phyloP scores from a whole-genome alignment of 2,329 filamentous ascomycete genomes.

The Intubia oerlemansii region DNA sequence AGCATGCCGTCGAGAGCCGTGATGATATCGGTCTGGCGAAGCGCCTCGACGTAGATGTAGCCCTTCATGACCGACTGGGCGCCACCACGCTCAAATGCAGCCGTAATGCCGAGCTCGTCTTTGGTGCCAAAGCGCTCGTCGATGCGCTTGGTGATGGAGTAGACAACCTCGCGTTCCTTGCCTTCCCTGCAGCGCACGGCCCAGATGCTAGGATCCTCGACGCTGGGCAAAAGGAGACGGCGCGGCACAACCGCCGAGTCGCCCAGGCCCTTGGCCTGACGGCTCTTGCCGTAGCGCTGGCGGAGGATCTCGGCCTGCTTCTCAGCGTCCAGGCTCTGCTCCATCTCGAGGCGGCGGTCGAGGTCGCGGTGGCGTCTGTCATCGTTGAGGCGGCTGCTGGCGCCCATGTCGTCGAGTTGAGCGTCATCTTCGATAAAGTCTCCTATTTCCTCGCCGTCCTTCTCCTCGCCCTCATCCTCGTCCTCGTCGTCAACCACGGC shows the following conservation, averaged over 20 bases:
- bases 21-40: slow-evolving; percentile 68
- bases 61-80: slow-evolving; percentile 69
- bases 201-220: slow-evolving; percentile 93
- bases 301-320: slow-evolving; percentile 74
- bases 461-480: slow-evolving; percentile 70
- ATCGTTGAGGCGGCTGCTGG: slow-evolving; percentile 61
- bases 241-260: slow-evolving; percentile 56
- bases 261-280: slow-evolving; percentile 42
- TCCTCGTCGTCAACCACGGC: slow-evolving; percentile 95
- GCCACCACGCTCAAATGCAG: slow-evolving; percentile 74
- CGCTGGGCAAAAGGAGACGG: slow-evolving; percentile 69
- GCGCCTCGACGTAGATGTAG: slow-evolving; percentile 86
- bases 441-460: slow-evolving; percentile 64
- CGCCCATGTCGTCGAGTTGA: slow-evolving; percentile 74
- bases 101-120: slow-evolving; percentile 65
- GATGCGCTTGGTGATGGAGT: slow-evolving; percentile 71
- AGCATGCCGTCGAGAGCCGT: slow-evolving; percentile 64
- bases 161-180: slow-evolving; percentile 83
- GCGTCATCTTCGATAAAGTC: slow-evolving; percentile 65
- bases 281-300: slow-evolving; percentile 70
- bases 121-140: slow-evolving; percentile 61
- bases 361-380: slow-evolving; percentile 87
- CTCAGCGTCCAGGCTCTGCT: slow-evolving; percentile 78
- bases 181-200: slow-evolving; percentile 82
- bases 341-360: slow-evolving; percentile 74